Evolutionary conservation across 495 filamentous ascomycete genomes (phyloP), one percentile per base, ranked within the genome.

Genomic region (Collariella sp.): DNA sequence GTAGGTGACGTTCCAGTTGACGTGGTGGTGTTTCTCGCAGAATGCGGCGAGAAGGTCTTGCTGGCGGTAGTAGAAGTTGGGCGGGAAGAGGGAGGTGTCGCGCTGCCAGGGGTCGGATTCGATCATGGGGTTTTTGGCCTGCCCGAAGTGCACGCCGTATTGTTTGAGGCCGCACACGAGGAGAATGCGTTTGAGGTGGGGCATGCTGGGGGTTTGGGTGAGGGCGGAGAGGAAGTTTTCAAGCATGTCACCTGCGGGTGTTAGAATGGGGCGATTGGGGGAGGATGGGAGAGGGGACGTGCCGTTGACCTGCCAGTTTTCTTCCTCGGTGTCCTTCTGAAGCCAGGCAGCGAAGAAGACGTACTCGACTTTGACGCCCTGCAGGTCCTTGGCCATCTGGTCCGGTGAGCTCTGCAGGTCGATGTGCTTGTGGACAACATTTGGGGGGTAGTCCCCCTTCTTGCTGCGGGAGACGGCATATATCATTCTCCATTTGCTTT

Each of bases 141-240:
- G 68, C n/a, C 77, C 77, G 2, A 78, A 67, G 60, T 81, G 73
- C 1, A 80, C 76, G 24, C 81, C 76, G 57, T 83, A 83, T 43
- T 82, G 75, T 58, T 81, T 82, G 15, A 68, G 65, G 2, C 79
- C 78, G 10, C 73, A 76, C 2, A 79, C 76, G 26, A 81, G 68
- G 40, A 82, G 62, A 46, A 82, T 68, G 38, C 72, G 71, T 57
- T 78, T 77, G 39, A 81, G 54, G 4, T 67, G 65, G 38, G 63
- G 60, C 16, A 59, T 57, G 15, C 70, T 70, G 0, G 74, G 73
- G 3, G 74, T 76, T 31, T 66, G 67, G 0, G 68, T 69, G 7
- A 83, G 65, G 0, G 75, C 76, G 22, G 67, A 29, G 31, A 81
- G 65, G 58, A 81, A 81, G 58, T 76, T 79, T 18, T 67, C 50